These are phyloP conservation scores for Blastobotrys aristatus DNA, from an alignment of 1,139 yeast genomes.

Conservation along the genomic window DNA sequence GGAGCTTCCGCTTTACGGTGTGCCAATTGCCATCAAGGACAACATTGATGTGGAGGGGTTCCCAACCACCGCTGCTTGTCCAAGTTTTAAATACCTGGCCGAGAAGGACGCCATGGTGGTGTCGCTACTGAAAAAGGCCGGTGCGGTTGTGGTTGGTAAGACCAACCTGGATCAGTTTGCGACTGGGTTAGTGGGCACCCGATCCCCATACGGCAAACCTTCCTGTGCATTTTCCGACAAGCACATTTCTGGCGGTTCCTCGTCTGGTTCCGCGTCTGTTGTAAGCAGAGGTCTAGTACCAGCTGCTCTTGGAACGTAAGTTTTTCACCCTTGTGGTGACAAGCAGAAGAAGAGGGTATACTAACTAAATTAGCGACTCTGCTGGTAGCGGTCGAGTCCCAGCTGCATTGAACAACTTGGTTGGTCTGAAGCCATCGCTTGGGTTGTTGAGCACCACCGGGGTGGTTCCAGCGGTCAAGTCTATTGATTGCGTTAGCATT, in stretches of 20 bases:
- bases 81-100: constrained; percentile 67
- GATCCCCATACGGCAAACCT: constrained; percentile 90
- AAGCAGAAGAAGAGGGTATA: no score
- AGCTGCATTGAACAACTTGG: constrained; percentile 86
- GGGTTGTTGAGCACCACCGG: constrained; percentile 83
- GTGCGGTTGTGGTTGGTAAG: constrained; percentile 88
- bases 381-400: constrained; percentile 99
- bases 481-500: constrained; percentile 86
- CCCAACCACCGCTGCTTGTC: constrained; percentile 93
- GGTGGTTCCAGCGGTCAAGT: constrained; percentile 96
- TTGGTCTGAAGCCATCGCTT: constrained; percentile 88
- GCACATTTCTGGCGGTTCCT: constrained; percentile 91
- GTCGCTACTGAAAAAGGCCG: constrained; percentile 62
- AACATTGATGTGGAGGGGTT: constrained; percentile 83
- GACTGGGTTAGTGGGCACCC: constrained; percentile 90
- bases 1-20: constrained; percentile 70
- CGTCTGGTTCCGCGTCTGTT: constrained; percentile 91
- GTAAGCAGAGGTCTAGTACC: constrained; percentile 90
- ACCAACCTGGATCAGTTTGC: constrained; percentile 96
- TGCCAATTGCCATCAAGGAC: constrained; percentile 91
- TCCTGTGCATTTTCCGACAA: constrained; percentile 67
- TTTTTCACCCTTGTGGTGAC: no score
- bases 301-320: constrained; percentile 68
- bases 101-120: constrained; percentile 71
- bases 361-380: constrained; percentile 48